Evolutionary conservation across 1,139 yeast species (phyloP).

Genomic region (Insectozyma bohioensis): DNA sequence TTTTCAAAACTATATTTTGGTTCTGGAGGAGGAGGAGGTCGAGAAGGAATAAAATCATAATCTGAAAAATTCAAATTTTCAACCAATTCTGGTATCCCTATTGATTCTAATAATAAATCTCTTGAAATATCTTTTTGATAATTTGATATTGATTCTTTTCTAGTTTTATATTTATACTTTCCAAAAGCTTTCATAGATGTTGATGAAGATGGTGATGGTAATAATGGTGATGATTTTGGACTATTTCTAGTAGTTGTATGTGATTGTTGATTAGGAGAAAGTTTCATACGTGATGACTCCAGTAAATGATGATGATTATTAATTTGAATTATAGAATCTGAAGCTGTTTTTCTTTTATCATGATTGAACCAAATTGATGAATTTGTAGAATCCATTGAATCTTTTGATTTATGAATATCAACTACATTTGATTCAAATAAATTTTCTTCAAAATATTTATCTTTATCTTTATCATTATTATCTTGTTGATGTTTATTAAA

Average conservation of each 20-base stretch:
- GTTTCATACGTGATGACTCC: too few relatives aligned
- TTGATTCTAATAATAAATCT: not conserved
- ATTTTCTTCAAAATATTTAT: too few relatives aligned
- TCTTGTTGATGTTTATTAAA: not conserved
- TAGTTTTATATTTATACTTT: conserved; percentile 1
- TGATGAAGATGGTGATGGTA: not conserved
- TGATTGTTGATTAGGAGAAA: too few relatives aligned
- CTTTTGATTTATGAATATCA: too few relatives aligned
- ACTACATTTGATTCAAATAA: too few relatives aligned
- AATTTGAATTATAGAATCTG: too few relatives aligned
- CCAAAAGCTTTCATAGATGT: not conserved
- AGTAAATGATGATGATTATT: too few relatives aligned
- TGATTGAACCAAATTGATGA: too few relatives aligned
- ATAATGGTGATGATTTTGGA: not conserved
- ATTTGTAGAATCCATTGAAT: too few relatives aligned
- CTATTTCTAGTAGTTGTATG: conserved; percentile 1
- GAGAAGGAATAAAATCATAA: not conserved
- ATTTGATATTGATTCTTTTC: too few relatives aligned
- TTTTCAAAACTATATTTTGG: not conserved
- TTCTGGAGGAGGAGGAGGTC: not conserved
- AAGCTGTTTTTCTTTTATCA: too few relatives aligned
- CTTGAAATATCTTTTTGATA: not conserved
- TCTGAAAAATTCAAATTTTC: not conserved
- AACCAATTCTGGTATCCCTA: not conserved
- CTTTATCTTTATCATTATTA: too few relatives aligned